phyloP scores from a whole-genome alignment of 306 rosid species.

The Bauhinia variegata region DNA sequence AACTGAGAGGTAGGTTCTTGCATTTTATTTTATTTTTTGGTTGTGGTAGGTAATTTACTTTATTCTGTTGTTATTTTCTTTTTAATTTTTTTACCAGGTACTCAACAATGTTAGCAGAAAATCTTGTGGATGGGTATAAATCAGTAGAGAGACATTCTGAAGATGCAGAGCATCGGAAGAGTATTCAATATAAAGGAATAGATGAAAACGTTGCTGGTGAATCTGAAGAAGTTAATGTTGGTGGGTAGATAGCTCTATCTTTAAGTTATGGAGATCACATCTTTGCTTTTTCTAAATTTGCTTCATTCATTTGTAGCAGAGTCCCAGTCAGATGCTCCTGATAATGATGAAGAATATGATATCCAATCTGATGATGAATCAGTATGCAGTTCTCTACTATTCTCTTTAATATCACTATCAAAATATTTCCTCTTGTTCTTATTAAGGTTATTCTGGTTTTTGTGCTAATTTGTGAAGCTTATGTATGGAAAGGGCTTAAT shows the following conservation, averaged over 20 bases:
- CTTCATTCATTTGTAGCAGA: conserved; percentile 45
- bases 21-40: conserved; percentile 21
- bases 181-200: conserved; percentile 46
- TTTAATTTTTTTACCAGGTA: conserved; percentile 60
- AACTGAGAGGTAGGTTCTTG: conserved; percentile 76
- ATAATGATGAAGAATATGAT: conserved; percentile 63
- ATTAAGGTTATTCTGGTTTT: conserved; percentile 26
- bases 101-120: conserved; percentile 97
- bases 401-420: conserved; percentile 13
- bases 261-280: conserved; percentile 12
- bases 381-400: conserved; percentile 44
- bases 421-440: background rate
- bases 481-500: background rate
- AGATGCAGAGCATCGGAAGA: conserved; percentile 44
- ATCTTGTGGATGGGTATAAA: conserved; percentile 78
- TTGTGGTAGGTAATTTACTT: conserved; percentile 23
- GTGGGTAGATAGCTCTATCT: conserved; percentile 56
- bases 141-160: conserved; percentile 52
- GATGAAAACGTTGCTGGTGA: conserved; percentile 46
- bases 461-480: conserved; percentile 1
- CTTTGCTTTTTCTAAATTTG: conserved; percentile 29
- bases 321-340: conserved; percentile 47
- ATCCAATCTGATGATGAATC: conserved; percentile 63
- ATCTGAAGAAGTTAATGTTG: conserved; percentile 54
- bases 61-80: conserved; percentile 27